These are phyloP conservation scores for Penicillium sp. DNA, from an alignment of 2,329 filamentous ascomycete genomes.

Conservation along the genomic window DNA sequence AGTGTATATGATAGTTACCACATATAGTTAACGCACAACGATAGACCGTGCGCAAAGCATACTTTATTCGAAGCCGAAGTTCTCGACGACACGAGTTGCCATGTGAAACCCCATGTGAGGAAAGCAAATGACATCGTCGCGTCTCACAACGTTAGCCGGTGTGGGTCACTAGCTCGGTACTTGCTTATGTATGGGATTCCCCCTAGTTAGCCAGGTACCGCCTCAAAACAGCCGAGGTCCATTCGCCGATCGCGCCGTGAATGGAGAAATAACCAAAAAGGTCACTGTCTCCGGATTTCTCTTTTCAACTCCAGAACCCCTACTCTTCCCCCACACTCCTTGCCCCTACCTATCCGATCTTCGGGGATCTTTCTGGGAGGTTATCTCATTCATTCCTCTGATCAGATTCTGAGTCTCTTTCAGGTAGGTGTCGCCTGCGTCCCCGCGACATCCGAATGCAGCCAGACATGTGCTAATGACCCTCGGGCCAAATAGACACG, in stretches of 20 bases:
- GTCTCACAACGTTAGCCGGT: not conserved
- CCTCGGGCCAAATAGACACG: not conserved
- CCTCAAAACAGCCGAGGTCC: constrained; percentile 19
- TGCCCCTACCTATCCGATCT: constrained; percentile 8
- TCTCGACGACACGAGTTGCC: not conserved
- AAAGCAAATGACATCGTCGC: constrained; percentile 10
- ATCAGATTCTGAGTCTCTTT: not conserved
- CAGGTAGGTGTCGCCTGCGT: not conserved
- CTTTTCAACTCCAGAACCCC: constrained; percentile 12
- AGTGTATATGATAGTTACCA: not conserved
- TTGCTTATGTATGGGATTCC: not conserved
- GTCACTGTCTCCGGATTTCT: constrained; percentile 20
- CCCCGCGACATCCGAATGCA: constrained; percentile 1
- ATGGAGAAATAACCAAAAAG: constrained; percentile 15
- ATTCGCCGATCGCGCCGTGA: not conserved
- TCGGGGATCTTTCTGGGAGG: constrained; percentile 42
- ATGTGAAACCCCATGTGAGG: constrained; percentile 22
- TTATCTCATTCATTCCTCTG: not conserved
- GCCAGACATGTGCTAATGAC: constrained; percentile 1
- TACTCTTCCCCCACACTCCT: constrained; percentile 11
- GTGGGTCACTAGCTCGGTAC: constrained; percentile 11
- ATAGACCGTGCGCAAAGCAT: not conserved
- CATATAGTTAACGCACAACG: not conserved
- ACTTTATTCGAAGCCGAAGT: not conserved
- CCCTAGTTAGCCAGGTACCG: constrained; percentile 9